Evolutionary conservation across 2,329 filamentous ascomycete genomes (phyloP), one percentile per base, ranked within the genome.

Genomic region (Aspergillus pseudotamarii): DNA sequence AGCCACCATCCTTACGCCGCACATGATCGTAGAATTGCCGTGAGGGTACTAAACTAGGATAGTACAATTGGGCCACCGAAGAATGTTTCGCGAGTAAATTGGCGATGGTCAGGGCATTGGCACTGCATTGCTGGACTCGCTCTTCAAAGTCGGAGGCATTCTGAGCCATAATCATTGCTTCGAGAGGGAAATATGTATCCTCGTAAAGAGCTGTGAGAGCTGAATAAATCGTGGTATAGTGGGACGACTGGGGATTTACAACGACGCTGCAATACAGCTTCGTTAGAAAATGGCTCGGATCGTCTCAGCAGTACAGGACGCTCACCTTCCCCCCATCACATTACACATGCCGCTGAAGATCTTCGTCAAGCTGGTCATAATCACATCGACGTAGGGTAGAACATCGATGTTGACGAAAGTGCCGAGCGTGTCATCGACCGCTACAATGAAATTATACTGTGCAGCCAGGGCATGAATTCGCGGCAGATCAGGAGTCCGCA

Each of bases 301-400:
- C 14, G 16, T 57, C n/a, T 9, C 19, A 34, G 48, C 16, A 21
- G 28, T 14, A 50, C 21, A n/a, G 28, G 10, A 12, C 28, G 21
- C 21, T 57, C 16, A 57, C 55, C 55, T 57, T 36, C 64, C 61
- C 19, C 78, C 85, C 78, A 88, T 83, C 55, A 85, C 83, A 71
- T 89, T 81, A 34, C 84, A 81, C 63, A 82, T 82, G 21, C 87
- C 87, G 64, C 79, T 86, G 69, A 89, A 88, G 1, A 82, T 80
- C 72, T 89, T 89, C 21, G 85, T 88, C 26, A 88, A 76, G 38
- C 81, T 84, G 0, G 83, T 83, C n/a, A 85, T 67, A 38, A 88
- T 63, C 0, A 86, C 70, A 66, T 88, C 86, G 2, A 81, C 80
- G 0, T 78, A 76, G 4, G 59, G 53, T 1, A 86, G 71, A 41